phyloP scores from a whole-genome alignment of 371 early-diverging fungal genomes.

The Mortierella sp. region DNA sequence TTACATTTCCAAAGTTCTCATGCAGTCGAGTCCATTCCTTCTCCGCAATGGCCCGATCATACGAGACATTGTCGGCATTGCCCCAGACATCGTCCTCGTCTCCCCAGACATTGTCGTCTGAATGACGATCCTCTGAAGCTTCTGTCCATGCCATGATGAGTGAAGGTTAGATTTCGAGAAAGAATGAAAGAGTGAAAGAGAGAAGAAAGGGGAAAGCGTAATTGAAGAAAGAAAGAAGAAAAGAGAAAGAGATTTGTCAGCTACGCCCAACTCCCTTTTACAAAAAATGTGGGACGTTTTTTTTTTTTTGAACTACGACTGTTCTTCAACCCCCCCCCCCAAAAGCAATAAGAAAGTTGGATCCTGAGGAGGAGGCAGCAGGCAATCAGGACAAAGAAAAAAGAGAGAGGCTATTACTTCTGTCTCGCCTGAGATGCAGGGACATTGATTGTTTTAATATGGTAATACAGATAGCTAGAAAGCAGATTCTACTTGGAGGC shows the following conservation, averaged over 20 bases:
- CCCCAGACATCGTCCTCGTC: constrained; percentile 48
- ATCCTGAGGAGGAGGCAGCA: too few relatives aligned
- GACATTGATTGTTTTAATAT: too few relatives aligned
- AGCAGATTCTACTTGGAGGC: constrained; percentile 24
- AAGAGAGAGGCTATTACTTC: too few relatives aligned
- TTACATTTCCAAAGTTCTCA: constrained; percentile 50
- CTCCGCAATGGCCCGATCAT: constrained; percentile 49
- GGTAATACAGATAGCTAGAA: neutral
- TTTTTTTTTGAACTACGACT: too few relatives aligned
- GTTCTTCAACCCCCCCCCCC: too few relatives aligned
- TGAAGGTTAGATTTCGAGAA: neutral
- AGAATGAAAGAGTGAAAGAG: neutral
- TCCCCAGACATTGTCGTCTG: constrained; percentile 5
- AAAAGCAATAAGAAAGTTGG: too few relatives aligned
- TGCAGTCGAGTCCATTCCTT: constrained; percentile 46
- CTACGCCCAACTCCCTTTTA: neutral
- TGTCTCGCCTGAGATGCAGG: too few relatives aligned
- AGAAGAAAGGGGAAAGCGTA: neutral
- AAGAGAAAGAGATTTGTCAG: neutral
- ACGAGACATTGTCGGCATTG: constrained; percentile 29
- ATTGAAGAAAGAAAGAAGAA: neutral
- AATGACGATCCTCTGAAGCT: neutral
- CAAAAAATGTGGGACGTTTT: neutral
- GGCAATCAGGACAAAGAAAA: too few relatives aligned
- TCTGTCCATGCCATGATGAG: neutral